Evolutionary conservation across 768 basidiomycete species (phyloP), one percentile per base, ranked within the genome.

Genomic region (Pleurotus eryngii): DNA sequence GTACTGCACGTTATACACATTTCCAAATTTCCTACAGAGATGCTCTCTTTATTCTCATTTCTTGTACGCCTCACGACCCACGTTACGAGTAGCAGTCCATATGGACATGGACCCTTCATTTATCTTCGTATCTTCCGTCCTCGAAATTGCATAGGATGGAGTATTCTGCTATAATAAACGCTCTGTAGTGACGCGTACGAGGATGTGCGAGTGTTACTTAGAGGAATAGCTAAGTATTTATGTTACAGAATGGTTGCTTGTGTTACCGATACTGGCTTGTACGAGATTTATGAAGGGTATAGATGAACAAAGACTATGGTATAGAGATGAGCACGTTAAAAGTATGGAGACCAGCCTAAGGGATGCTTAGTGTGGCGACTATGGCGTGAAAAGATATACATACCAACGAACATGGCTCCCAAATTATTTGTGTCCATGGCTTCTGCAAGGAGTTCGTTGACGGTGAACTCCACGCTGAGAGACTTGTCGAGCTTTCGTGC

Each of bases 381-480:
- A 49, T 18, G 2, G 45, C 50, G 14, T 38, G 39, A 40, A 47
- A 18, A 27, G 47, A 4, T n/a, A 42, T 3, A 70, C 83, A 59
- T 65, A 89, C 92, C 92, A 39, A 65, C 63, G 66, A 81, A 98
- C 61, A 98, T 92, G n/a, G 77, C 80, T 2, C 85, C 86, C 17
- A 98, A 73, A 68, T 92, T 92, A 47, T 73, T 75, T 2, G 75
- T 68, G 65, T 96, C 91, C 20, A 86, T 92, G 38, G 96, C 96
- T 66, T 91, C 86, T 17, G 90, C 86, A 58, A 98, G 87, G 40
- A 98, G 82, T 68, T 92, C 88, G 73, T 96, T 97, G 59, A 99
- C 92, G 4, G 88, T 91, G 63, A 92, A 95, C 68, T 96, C 91
- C 22, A 96, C 90, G 65, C 92, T 95, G 60, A 98, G 76, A 3